A percentile compares a stretch with the other conserved stretches of the same genome.
Conservation (phyloP, 495 filamentous ascomycete genomes). For the Penicillium herquei region DNA sequence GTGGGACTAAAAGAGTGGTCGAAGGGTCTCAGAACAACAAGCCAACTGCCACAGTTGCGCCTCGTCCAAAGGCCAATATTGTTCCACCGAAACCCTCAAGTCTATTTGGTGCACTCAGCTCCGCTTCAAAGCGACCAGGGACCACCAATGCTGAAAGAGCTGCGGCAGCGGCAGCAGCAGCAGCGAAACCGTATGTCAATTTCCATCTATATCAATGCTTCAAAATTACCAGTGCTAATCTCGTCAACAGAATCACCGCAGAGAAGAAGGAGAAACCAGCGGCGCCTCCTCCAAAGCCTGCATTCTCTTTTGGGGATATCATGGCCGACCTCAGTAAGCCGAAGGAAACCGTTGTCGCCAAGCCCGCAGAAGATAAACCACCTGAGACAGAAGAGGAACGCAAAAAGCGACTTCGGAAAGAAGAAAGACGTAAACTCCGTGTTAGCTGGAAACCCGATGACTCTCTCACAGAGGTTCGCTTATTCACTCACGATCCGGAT, state of each 20-base stretch:
- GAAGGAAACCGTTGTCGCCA: constrained; percentile 53
- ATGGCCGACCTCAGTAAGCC: constrained; percentile 68
- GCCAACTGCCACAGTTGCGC: constrained; percentile 22
- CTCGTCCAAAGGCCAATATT: constrained; percentile 49
- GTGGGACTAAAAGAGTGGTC: constrained; percentile 18
- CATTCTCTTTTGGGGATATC: constrained; percentile 55
- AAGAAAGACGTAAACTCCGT: constrained; percentile 67
- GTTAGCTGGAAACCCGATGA: constrained; percentile 73
- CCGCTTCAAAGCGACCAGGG: constrained; percentile 60
- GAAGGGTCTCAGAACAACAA: constrained; percentile 33
- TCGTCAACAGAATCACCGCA: constrained; percentile 20
- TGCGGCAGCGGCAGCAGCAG: constrained; percentile 40
- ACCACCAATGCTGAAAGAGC: constrained; percentile 53
- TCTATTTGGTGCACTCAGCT: constrained; percentile 57
- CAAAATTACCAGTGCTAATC: constrained; percentile 16
- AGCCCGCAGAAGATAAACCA: constrained; percentile 51
- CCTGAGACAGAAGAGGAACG: constrained; percentile 78
- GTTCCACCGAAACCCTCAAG: constrained; percentile 56
- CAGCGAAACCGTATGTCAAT: constrained; percentile 43
- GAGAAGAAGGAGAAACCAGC: constrained; percentile 42
- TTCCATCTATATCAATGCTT: neutral
- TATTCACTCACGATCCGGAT: constrained; percentile 77
- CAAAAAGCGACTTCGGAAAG: constrained; percentile 71
- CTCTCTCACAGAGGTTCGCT: constrained; percentile 65
- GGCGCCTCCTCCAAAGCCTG: constrained; percentile 39